Conservation (phyloP, 1,139 yeast genomes). For the Suhomyces yuchorum region DNA sequence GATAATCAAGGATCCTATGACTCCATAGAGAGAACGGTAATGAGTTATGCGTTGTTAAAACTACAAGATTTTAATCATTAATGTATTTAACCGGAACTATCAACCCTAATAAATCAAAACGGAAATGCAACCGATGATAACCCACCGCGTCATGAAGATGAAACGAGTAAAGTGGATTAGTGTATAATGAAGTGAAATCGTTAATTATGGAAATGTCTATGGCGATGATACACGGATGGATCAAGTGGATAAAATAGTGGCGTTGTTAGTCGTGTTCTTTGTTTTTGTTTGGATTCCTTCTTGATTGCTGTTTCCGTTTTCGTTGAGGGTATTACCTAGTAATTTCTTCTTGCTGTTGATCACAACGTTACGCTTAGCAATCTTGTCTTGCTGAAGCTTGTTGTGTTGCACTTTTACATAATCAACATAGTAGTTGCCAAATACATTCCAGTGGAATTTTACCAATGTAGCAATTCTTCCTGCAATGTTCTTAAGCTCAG, state of each 20-base stretch:
- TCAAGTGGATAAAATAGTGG: constrained; percentile 18
- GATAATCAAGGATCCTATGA: neutral
- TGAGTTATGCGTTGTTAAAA: neutral
- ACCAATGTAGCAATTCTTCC: constrained; percentile 58
- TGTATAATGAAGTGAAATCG: constrained; percentile 8
- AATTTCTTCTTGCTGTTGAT: constrained; percentile 12
- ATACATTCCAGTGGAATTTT: constrained; percentile 76
- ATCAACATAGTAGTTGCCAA: constrained; percentile 54
- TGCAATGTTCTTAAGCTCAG: constrained; percentile 52
- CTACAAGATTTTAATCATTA: neutral
- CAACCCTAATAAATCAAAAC: constrained; percentile 7
- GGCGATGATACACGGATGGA: neutral
- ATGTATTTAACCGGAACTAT: constrained; percentile 7
- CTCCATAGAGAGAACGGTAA: too few relatives aligned
- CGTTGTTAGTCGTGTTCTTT: constrained; percentile 13
- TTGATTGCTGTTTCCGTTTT: constrained; percentile 13
- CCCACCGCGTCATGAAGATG: constrained; percentile 2
- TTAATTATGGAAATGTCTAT: constrained; percentile 9
- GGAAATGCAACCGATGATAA: constrained; percentile 5
- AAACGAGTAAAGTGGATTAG: constrained; percentile 1
- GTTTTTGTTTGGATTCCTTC: constrained; percentile 12
- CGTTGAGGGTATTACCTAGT: constrained; percentile 13
- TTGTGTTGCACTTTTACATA: constrained; percentile 22
- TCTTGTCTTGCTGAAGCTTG: constrained; percentile 22
- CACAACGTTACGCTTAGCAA: constrained; percentile 17